Evolutionary conservation across 2,329 filamentous ascomycete genomes (phyloP), one percentile per base, ranked within the genome.

Genomic region (Paradendryphiella salina): DNA sequence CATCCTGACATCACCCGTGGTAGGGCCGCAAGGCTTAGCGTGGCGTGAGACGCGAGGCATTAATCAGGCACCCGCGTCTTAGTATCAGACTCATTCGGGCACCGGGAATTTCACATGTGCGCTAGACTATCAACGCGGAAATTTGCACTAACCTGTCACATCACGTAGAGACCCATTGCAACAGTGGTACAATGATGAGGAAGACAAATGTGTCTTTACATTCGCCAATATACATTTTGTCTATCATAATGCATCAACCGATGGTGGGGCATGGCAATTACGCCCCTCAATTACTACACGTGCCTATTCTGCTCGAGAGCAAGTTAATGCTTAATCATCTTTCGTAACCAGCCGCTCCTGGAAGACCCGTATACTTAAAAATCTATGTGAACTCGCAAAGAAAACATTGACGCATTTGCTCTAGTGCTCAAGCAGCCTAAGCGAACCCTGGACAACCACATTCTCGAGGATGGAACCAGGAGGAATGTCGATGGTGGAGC

Each of bases 381-480:
- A 61, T 61, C 60, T 60, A 63, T 59, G 41, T 50, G 38, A 52
- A 59, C 57, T 35, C 42, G 43, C 49, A 54, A 58, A 50, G 51
- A 53, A 52, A 50, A 54, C 48, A 26, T 35, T 8, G 10, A 23
- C 49, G 21, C 45, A 49, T 44, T 26, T 21, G 29, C 49, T 60
- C 67, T 84, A 87, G 74, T 87, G 84, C 78, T 87, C 84, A 60
- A 87, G 76, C 71, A 86, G 78, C 70, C 85, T 81, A 83, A 99
- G 84, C 77, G 91, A 96, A 71, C 94, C 94, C 83, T 99, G 94
- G 50, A 99, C 94, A 43, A 99, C 94, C 11, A 97, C 94, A 78
- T 99, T 99, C 83, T 99, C 94, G 52, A 99, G 83, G 68, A 99
- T 90, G 15, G 92, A 96, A 73, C 94, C 94, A 15, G 94, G 93